phyloP scores from a whole-genome alignment of 31 red algal species.

The Odonthalia washingtoniensis region DNA sequence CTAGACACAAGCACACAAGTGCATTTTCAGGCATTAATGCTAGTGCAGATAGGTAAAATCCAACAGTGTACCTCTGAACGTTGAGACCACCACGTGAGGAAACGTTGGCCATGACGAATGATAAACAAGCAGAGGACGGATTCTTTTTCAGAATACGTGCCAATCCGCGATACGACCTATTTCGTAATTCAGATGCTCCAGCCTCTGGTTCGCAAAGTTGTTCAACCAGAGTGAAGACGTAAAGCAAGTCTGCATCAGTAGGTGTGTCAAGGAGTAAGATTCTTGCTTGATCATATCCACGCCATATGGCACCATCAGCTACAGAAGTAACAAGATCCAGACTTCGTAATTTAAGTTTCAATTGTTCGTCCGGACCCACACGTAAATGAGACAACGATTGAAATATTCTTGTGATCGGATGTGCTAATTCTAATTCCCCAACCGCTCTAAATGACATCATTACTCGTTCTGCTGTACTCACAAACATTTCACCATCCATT shows the following conservation, averaged over 20 bases:
- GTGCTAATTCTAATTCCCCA: not conserved
- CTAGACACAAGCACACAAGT: not conserved
- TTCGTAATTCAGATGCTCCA: not conserved
- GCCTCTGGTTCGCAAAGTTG: not conserved
- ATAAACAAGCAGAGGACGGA: not conserved
- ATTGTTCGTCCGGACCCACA: not conserved
- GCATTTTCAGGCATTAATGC: not conserved
- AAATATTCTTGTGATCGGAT: not conserved
- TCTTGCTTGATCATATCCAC: not conserved
- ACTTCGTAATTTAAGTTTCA: not conserved
- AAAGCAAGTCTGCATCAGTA: not conserved
- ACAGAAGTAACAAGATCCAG: not conserved
- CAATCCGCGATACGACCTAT: not conserved
- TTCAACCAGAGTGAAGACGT: not conserved
- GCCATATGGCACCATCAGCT: constrained; percentile 1
- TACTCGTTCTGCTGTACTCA: not conserved
- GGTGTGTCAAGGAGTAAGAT: not conserved
- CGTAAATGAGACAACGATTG: not conserved
- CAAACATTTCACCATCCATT: not conserved
- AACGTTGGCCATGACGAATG: not conserved
- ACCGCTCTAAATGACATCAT: not conserved
- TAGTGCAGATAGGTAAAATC: not conserved
- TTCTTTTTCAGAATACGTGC: not conserved
- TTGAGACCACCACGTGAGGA: not conserved
- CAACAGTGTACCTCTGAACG: not conserved